Base-by-base conservation (phyloP, 2,329 filamentous ascomycete species). In the Paecilomyces sp. region DNA sequence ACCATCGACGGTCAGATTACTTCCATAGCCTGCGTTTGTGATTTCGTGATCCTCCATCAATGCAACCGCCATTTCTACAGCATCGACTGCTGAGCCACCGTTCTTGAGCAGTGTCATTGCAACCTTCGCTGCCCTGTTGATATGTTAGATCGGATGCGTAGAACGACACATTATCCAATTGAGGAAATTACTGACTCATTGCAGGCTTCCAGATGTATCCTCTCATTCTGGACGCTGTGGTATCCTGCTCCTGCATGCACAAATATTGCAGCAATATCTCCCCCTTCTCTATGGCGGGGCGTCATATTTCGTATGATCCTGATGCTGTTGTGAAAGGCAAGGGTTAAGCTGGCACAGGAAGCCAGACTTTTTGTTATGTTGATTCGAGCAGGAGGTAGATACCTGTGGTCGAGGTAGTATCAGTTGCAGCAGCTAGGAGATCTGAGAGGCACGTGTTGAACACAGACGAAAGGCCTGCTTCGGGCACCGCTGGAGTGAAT, bases 241-340 rank as follows among this genome's bases (percentile, higher is more conserved):
- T 91, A 99, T 3, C 94, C 94, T 15, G 94, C 94, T 34, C 94
- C 94, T 41, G 93, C 94, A 75, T 99, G 94, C 53, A 99, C 88
- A 74, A 96, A 97, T 57, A 99, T 93, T 61, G 91, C 92, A 60
- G 86, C 86, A 9, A 86, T 77, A 64, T 83, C 79, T 30, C 74
- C 72, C 52, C 69, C 67, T 63, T 78, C 75, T 18, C 72, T 72
- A 54, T 70, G 70, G 62, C 69, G 68, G 68, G 65, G 68, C 73
- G 77, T 78, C 54, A 52, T 67, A 62, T 15, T 28, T 47, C 41
- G 41, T 47, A 22, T 47, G 15, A 9, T 47, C 41, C 18, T 47
- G 41, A 47, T 18, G 18, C n/a, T 47, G n/a, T 18, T 22, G 41
- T 18, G 18, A 47, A 47, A 7, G 41, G n/a, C 8, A 15, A 7